Evolutionary conservation across 805 yeast species (phyloP).

Genomic region (Blastobotrys robertii): DNA sequence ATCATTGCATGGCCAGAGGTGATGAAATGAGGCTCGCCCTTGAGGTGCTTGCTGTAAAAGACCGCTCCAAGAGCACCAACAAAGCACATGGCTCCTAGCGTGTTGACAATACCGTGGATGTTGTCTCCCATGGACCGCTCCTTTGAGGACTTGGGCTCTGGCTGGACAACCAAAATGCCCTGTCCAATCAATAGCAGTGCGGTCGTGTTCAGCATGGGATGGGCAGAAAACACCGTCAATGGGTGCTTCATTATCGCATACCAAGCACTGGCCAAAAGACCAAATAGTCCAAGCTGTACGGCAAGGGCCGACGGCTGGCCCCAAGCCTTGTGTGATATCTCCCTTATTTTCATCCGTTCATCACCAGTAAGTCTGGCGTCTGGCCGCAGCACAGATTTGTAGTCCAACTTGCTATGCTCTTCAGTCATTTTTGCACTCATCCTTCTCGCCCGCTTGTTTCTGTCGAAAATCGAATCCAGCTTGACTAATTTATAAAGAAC

Average conservation of each 20-base stretch:
- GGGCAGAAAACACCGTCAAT: slow-evolving; percentile 17
- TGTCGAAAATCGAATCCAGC: no score
- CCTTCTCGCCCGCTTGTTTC: no score
- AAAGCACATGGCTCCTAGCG: slow-evolving; percentile 12
- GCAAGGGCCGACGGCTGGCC: no score
- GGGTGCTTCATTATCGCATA: neutral
- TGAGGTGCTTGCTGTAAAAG: slow-evolving; percentile 18
- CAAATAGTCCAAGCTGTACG: no score
- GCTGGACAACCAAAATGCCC: slow-evolving; percentile 21
- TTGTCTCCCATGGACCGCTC: slow-evolving; percentile 19
- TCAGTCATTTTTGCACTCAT: no score
- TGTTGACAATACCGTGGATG: slow-evolving; percentile 21
- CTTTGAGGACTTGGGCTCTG: slow-evolving; percentile 14
- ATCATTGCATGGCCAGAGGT: slow-evolving; percentile 21
- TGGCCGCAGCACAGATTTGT: no score
- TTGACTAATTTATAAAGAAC: no score
- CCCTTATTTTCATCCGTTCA: no score
- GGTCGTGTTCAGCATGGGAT: slow-evolving; percentile 18
- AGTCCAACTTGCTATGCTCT: no score
- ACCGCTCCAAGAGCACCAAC: slow-evolving; percentile 15
- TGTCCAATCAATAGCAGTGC: slow-evolving; percentile 18
- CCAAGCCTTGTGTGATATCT: no score
- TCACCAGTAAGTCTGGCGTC: no score
- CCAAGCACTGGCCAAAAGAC: no score
- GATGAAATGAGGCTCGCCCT: slow-evolving; percentile 16